Conservation (phyloP, 2,329 filamentous ascomycete species). For the Tolypocladium amazonense region DNA sequence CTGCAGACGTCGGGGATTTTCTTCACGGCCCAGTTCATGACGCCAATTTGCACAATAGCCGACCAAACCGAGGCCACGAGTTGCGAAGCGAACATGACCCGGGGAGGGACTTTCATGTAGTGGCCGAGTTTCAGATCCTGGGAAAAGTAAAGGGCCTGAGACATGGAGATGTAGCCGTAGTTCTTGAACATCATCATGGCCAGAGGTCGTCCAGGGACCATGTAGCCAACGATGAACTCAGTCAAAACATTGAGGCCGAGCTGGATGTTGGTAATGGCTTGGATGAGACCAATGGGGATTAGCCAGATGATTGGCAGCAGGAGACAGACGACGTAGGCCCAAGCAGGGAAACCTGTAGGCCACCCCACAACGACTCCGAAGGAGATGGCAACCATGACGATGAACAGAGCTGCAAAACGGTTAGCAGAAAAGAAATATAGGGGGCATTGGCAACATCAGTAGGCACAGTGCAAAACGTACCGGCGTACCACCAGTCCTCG, state of each 20-base stretch:
- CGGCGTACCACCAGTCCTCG: conserved; percentile 48
- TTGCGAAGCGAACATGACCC: conserved; percentile 52
- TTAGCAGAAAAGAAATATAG: background rate
- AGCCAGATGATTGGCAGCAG: conserved; percentile 47
- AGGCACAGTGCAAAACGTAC: conserved; percentile 31
- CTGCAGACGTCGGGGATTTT: conserved; percentile 53
- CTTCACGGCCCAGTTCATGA: conserved; percentile 56
- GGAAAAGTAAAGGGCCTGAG: conserved; percentile 52
- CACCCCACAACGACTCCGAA: conserved; percentile 44
- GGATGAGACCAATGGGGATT: conserved; percentile 50
- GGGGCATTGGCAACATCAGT: conserved; percentile 6
- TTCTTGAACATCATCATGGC: conserved; percentile 74
- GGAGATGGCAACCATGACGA: conserved; percentile 42
- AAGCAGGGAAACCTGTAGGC: conserved; percentile 46
- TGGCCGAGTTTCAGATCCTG: conserved; percentile 59
- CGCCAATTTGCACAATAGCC: conserved; percentile 49
- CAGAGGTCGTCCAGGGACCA: conserved; percentile 58
- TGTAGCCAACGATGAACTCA: conserved; percentile 65
- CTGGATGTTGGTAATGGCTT: conserved; percentile 51
- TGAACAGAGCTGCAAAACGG: conserved; percentile 28
- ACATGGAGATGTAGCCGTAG: conserved; percentile 60
- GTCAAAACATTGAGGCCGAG: conserved; percentile 61
- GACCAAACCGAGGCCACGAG: conserved; percentile 50
- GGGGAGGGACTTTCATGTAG: conserved; percentile 56
- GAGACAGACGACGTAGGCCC: conserved; percentile 47